Evolutionary conservation across 306 rosid species (phyloP).

Genomic region (Sechiopsis laciniata): DNA sequence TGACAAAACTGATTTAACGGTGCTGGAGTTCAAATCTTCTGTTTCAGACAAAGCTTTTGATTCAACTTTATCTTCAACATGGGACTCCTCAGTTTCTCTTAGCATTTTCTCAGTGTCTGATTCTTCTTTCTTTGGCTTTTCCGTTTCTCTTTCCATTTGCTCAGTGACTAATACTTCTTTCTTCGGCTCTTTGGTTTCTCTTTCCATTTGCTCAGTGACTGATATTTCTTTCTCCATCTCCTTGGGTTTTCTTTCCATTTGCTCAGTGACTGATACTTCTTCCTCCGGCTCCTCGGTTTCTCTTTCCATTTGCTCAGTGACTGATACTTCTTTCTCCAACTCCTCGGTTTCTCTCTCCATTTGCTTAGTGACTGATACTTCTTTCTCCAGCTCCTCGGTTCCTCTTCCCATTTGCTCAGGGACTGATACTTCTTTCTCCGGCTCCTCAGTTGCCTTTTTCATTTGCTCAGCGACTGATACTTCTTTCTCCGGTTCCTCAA

Average conservation of each 20-base stretch:
- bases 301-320: conserved; percentile 37
- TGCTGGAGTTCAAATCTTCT: conserved; percentile 34
- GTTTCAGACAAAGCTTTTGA: conserved; percentile 37
- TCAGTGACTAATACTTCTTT: conserved; percentile 28
- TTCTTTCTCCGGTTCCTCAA: conserved; percentile 27
- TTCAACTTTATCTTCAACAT: conserved; percentile 31
- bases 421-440: conserved; percentile 25
- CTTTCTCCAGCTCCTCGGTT: conserved; percentile 30
- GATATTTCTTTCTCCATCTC: too few species aligned
- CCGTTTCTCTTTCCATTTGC: conserved; percentile 35
- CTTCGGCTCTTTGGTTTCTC: conserved; percentile 23
- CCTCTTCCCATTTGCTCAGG: conserved; percentile 15
- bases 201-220: conserved; percentile 34
- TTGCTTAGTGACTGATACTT: conserved; percentile 31
- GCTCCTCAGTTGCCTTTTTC: conserved; percentile 31
- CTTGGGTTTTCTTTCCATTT: conserved; percentile 27
- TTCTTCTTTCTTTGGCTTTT: conserved; percentile 29
- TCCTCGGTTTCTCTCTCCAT: conserved; percentile 38
- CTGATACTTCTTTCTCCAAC: conserved; percentile 25
- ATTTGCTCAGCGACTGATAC: conserved; percentile 32
- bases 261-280: conserved; percentile 28
- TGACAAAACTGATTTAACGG: conserved; percentile 34
- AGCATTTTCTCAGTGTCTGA: neutral
- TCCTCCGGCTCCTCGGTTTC: conserved; percentile 35
- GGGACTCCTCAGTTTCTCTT: conserved; percentile 32